Base-by-base conservation (phyloP, 495 filamentous ascomycete genomes). In the Achaetomiella virescens region DNA sequence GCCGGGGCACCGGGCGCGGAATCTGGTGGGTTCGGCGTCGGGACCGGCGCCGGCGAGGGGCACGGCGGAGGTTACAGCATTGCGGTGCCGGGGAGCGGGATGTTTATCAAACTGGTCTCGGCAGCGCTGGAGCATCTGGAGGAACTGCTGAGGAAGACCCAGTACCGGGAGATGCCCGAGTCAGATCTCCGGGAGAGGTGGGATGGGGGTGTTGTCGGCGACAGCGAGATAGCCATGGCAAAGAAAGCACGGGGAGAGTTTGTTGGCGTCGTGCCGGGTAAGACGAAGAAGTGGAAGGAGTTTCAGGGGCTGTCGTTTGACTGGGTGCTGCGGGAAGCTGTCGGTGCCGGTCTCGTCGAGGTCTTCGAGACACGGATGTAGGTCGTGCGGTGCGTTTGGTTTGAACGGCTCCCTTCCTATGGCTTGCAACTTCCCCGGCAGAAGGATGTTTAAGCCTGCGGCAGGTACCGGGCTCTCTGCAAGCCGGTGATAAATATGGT, bases 321-420 rank as follows among this genome's bases (percentile, higher is more conserved):
- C 42, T 95, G 88, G 88, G 78, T 87, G 11, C 61, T 95, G 15
- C 85, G 82, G 36, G 89, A 93, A 65, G 85, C 86, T 38, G 78
- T 91, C 12, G 90, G 90, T 0, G 78, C 84, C 3, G 90, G 90
- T 9, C 59, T 89, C n/a, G 74, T 93, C 27, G 90, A 95, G 69
- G 69, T 89, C 6, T 95, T 96, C 66, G 86, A 93, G 62, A 96
- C 90, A 14, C 78, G 86, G 25, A 91, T 64, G 87, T 95, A 17
- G 90, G 90, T 15, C 74, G 80, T 35, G 90, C 84, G 3, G 77
- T 91, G 35, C 77, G 90, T 52, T 48, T 67, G 18, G 36, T 60
- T 4, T 58, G 46, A 59, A 21, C 11, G 12, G 18, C 27, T 21
- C 29, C 21, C 12, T 17, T 41, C 12, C 10, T 14, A 6, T 18